Base-by-base conservation (phyloP, 75 land plant species). In the Sequoia sempervirens region DNA sequence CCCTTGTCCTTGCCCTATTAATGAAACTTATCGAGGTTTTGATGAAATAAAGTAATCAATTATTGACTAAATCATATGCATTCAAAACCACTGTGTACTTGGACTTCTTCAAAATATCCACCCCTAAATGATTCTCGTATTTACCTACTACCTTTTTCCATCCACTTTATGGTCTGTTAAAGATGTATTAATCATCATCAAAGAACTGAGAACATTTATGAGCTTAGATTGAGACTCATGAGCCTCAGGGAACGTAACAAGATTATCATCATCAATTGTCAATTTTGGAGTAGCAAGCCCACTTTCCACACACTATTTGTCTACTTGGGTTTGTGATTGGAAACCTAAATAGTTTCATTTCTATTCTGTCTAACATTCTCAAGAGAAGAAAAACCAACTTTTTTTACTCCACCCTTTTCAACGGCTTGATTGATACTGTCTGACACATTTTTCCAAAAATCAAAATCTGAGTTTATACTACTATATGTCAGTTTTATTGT, bases 251-350 rank as follows among this genome's bases (percentile, higher is more conserved):
- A 70, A 23, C 34, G 81, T 26, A 38, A 82, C 81, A 73, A 40
- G 38, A 61, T 56, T 23, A 43, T 18, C 54, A 66, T 86, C 82
- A 26, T 17, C 82, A 23, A 80, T 68, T 37, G 82, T 82, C 69
- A 32, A 56, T 64, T 84, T 74, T 79, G 88, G 86, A 82, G 89
- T 84, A 34, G 94, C 97, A 41, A 97, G 89, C 79, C 99, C 98
- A 38, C 89, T 91, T 80, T 93, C 92, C 54, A 95, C 85, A 84
- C 95, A 95, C 23, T 83, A 84, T 72, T 88, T 90, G 80, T 97
- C 96, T 61, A 95, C 96, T 88, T 61, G 84, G 7, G 64, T 90
- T 64, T 82, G 86, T 34, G 90, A 87, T 80, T 90, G 91, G 36
- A 90, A 73, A n/a, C 96, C 91, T 34, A 92, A 83, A 93, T 82